These are phyloP conservation scores for Salix arbutifolia DNA, from an alignment of 345 rosid species.

Conservation along the genomic window DNA sequence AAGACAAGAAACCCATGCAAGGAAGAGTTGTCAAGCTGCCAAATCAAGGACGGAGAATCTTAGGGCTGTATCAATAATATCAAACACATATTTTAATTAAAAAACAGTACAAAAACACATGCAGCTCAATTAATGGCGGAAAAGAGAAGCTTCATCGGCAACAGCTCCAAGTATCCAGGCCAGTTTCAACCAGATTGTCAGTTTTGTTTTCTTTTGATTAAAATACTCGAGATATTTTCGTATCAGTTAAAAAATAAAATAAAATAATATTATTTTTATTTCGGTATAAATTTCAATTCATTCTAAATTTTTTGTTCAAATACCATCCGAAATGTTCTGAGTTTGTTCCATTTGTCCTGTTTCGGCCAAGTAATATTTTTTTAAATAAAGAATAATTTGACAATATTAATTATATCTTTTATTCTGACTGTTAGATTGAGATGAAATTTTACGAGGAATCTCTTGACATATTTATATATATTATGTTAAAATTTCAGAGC, in stretches of 20 bases:
- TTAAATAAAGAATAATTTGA: too few species aligned
- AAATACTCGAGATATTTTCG: too few species aligned
- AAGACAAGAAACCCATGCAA: not conserved
- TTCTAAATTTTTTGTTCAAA: too few species aligned
- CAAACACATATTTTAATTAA: not conserved
- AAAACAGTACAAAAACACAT: not conserved
- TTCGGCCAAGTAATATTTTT: too few species aligned
- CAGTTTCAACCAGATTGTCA: not conserved
- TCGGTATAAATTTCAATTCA: rapidly evolving
- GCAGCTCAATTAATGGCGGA: not conserved
- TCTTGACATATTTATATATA: too few species aligned
- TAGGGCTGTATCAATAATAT: not conserved
- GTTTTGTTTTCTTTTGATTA: too few species aligned
- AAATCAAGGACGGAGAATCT: conserved; percentile 11
- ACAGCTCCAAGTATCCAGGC: not conserved
- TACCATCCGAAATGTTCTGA: rapidly evolving
- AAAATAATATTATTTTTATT: too few species aligned
- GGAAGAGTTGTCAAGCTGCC: not conserved
- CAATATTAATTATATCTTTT: too few species aligned
- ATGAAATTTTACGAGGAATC: too few species aligned
- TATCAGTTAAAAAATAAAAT: too few species aligned
- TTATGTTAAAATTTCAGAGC: too few species aligned
- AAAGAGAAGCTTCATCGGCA: conserved; percentile 25
- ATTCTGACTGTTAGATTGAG: too few species aligned
- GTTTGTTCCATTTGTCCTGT: rapidly evolving